These are phyloP conservation scores for Termitomyces eurrhizus DNA, from an alignment of 768 basidiomycete genomes.

Conservation along the genomic window DNA sequence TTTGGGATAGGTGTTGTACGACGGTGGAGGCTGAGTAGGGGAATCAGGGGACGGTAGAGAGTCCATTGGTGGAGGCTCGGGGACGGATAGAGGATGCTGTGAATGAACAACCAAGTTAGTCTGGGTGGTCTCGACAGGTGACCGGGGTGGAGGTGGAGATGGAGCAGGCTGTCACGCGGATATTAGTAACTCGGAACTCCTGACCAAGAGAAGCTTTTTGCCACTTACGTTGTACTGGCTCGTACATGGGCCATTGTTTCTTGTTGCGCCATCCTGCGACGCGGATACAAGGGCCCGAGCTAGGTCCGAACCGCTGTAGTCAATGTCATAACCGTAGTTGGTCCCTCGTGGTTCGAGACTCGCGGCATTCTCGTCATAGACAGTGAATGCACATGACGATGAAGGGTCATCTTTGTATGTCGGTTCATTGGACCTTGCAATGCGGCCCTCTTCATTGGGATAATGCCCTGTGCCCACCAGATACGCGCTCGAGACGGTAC, in stretches of 20 bases:
- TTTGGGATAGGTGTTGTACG: not conserved
- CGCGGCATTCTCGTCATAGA: not conserved
- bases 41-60: slow-evolving; percentile 14
- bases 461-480: slow-evolving; percentile 16
- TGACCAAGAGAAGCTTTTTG: not conserved
- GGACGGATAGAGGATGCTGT: slow-evolving; percentile 5
- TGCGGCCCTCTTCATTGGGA: slow-evolving; percentile 7
- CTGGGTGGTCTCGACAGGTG: not conserved
- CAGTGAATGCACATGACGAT: not conserved
- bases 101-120: slow-evolving; percentile 5
- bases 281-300: slow-evolving; percentile 1
- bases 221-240: slow-evolving; percentile 12
- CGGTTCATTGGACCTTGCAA: not conserved
- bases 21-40: slow-evolving; percentile 1
- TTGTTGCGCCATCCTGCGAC: not conserved
- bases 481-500: slow-evolving; percentile 7
- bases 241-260: not conserved
- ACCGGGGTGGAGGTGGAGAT: not conserved
- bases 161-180: slow-evolving; percentile 4
- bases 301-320: not conserved
- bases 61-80: slow-evolving; percentile 15
- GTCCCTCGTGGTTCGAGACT: not conserved
- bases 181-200: slow-evolving; percentile 4
- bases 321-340: not conserved
- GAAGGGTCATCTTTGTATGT: not conserved